Base-by-base conservation (phyloP, 441 rosid species). In the Adansonia rubrostipa region DNA sequence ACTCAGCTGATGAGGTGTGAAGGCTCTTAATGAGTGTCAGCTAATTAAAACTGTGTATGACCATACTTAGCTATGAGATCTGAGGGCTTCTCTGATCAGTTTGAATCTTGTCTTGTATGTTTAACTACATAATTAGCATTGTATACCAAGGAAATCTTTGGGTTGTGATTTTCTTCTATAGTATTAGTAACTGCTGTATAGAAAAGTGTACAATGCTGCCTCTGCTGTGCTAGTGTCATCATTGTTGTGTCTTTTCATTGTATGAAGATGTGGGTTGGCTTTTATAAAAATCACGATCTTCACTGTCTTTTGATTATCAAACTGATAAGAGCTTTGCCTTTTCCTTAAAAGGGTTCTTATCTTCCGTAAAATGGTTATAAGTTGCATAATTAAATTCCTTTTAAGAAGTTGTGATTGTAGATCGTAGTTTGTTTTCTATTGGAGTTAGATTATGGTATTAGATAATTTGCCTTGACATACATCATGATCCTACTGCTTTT, bases 41-140 rank as follows among this genome's bases (percentile, higher is more conserved):
- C 65, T 73, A 17, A 13, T 36, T 58, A 9, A 53, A 42, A 53
- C 82, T 83, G 69, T 42, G 73, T 10, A 81, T 82, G 87, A 85
- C 73, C 48, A 4, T 28, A 75, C 66, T 74, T 78, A 83, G 85
- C 89, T 84, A 83, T 86, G 89, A 86, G 86, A 86, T 86, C 87
- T 88, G 89, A 82, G 86, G 86, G 82, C 74, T 11, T 79, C 76
- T 63, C n/a, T 62, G 11, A 28, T 73, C 48, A 5, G 17, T n/a
- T 11, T 57, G 77, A 44, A 4, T 14, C 7, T 17, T 67, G 0
- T 67, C 51, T 45, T 17, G 4, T 3, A 67, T 44, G 72, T 19
- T 0, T n/a, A 24, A 20, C 33, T n/a, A 7, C 40, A 14, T 58
- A 6, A 13, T 28, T 61, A 6, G 51, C 53, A 1, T 22, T 14